These are phyloP conservation scores for Coemansia sp. DNA, from an alignment of 192 early-diverging fungal species.

Conservation along the genomic window DNA sequence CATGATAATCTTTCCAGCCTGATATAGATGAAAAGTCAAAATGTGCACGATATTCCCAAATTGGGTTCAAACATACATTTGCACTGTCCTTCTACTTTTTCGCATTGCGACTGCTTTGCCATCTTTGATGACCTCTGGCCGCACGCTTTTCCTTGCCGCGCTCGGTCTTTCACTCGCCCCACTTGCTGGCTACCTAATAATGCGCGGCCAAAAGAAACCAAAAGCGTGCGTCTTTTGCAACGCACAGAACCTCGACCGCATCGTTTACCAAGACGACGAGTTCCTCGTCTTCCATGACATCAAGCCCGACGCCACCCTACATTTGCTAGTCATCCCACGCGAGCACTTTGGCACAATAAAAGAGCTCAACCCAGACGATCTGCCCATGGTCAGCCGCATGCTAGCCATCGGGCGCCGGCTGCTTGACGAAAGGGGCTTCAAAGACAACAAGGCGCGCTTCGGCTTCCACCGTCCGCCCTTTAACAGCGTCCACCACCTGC, in stretches of 20 bases:
- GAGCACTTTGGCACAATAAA: conserved; percentile 39
- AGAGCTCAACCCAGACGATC: conserved; percentile 19
- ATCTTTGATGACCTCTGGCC: conserved; percentile 8
- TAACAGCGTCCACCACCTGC: conserved; percentile 48
- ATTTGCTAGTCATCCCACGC: conserved; percentile 42
- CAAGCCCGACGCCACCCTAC: conserved; percentile 39
- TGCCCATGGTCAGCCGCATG: conserved; percentile 40
- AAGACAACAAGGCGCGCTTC: conserved; percentile 21
- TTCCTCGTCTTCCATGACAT: conserved; percentile 45
- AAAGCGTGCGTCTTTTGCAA: conserved; percentile 41
- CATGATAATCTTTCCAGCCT: not conserved
- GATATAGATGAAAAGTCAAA: not conserved
- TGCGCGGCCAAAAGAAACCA: conserved; percentile 40
- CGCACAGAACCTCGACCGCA: conserved; percentile 18
- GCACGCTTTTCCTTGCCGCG: conserved; percentile 2
- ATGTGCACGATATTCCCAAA: not conserved
- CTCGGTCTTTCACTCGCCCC: conserved; percentile 1
- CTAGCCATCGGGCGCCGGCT: conserved; percentile 25
- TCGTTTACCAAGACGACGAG: conserved; percentile 35
- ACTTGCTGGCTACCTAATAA: conserved; percentile 14
- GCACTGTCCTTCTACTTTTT: not conserved
- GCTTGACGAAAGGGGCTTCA: conserved; percentile 26
- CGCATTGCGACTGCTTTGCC: not conserved
- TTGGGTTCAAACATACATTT: not conserved
- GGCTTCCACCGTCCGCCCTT: conserved; percentile 51